Evolutionary conservation across 176 grass and related monocot genomes (phyloP), one percentile per base, ranked within the genome.

Genomic region (Thalia dealbata): DNA sequence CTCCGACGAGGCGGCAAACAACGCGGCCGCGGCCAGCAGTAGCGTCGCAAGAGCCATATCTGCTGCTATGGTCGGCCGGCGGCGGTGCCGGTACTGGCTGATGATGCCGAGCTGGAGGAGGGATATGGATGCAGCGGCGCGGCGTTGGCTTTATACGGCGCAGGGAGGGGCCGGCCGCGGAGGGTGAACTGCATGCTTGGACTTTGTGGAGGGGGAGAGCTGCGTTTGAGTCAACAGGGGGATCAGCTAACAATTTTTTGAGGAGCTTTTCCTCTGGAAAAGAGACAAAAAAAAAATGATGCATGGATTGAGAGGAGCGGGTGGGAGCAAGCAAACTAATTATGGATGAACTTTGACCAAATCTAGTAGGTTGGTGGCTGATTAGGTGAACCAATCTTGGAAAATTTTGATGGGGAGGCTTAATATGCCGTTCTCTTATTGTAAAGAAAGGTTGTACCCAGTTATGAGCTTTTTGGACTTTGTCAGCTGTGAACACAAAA

Each of bases 241-340:
- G 93, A 90, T 92, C 77, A 97, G 70, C 89, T 41, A 97, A 85
- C 87, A 67, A 70, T 78, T n/a, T n/a, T n/a, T n/a, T 14, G 32
- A 38, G 32, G 32, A 38, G 32, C 4, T n/a, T n/a, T n/a, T n/a
- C n/a, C n/a, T n/a, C n/a, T n/a, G n/a, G n/a, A n/a, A n/a, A n/a
- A n/a, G n/a, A n/a, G n/a, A n/a, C n/a, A n/a, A n/a, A n/a, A n/a
- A 4, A 38, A 38, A 38, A 2, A 38, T 2, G 32, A 38, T 4
- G 4, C 32, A 38, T 4, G 4, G 32, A 38, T 38, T 58, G 21
- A 21, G 16, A 58, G n/a, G 14, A 16, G 19, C 32, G 1, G 32
- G 32, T 38, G 32, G 32, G 32, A 38, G 32, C 32, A 38, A 38
- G 32, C 32, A 38, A 21, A n/a, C 9, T 10, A 13, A 15, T 52